These are phyloP conservation scores for Rhodotorula kratochvilovae DNA, from an alignment of 768 basidiomycete species.

Conservation along the genomic window DNA sequence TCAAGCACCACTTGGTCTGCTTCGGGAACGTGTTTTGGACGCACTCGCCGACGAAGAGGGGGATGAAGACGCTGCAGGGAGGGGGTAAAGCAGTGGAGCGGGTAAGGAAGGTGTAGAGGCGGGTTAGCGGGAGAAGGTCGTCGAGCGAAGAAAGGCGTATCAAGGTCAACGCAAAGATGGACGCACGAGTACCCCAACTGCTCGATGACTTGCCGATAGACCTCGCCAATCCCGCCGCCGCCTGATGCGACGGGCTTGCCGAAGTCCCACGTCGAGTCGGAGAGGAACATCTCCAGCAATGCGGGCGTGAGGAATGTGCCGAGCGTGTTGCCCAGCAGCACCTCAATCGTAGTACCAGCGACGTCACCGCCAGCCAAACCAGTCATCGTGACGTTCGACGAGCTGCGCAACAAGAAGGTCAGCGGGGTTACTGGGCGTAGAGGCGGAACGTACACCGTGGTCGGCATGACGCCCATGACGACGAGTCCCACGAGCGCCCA, in stretches of 20 bases:
- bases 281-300: slow-evolving; percentile 39
- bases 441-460: neutral
- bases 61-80: slow-evolving; percentile 44
- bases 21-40: slow-evolving; percentile 42
- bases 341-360: slow-evolving; percentile 45
- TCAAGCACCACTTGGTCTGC: slow-evolving; percentile 37
- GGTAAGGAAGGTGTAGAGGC: no score
- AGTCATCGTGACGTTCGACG: slow-evolving; percentile 47
- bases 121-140: no score
- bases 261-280: slow-evolving; percentile 11
- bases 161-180: slow-evolving; percentile 7
- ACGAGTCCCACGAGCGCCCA: slow-evolving; percentile 44
- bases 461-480: slow-evolving; percentile 37
- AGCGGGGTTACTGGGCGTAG: no score
- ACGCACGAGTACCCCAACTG: slow-evolving; percentile 37
- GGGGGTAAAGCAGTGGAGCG: no score
- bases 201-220: slow-evolving; percentile 42
- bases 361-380: slow-evolving; percentile 45
- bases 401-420: no score
- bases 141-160: no score
- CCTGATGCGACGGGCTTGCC: slow-evolving; percentile 40
- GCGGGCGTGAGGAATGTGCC: slow-evolving; percentile 46
- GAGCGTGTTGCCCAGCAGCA: slow-evolving; percentile 45
- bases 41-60: slow-evolving; percentile 45
- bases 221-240: slow-evolving; percentile 30